Conservation (phyloP, 139 green algal genomes). For the Trebouxia sp. region DNA sequence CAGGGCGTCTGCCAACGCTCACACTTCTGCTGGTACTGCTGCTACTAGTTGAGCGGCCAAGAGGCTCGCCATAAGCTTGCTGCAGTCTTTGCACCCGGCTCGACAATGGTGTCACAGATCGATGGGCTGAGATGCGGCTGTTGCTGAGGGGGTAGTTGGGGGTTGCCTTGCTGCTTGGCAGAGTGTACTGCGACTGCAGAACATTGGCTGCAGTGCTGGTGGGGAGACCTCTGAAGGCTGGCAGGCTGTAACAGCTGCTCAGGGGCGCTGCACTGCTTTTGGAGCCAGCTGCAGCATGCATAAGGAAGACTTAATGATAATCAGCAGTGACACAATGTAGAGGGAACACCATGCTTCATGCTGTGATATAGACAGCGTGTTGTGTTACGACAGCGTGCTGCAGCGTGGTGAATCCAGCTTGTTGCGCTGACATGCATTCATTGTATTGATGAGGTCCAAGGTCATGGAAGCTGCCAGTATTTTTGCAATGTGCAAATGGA, state of each 20-base stretch:
- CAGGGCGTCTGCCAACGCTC: not conserved
- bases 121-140: not conserved
- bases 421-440: too few relatives aligned
- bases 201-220: not conserved
- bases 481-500: too few relatives aligned
- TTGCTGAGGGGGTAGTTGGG: not conserved
- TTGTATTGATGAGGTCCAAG: too few relatives aligned
- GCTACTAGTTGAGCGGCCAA: not conserved
- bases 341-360: too few relatives aligned
- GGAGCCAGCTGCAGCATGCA: not conserved
- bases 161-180: not conserved
- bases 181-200: not conserved
- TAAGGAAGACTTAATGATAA: too few relatives aligned
- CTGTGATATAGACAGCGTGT: not conserved
- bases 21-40: conserved; percentile 1
- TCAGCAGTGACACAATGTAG: too few relatives aligned
- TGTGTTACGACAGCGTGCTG: too few relatives aligned
- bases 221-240: not conserved
- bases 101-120: not conserved
- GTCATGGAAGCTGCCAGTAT: too few relatives aligned
- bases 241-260: not conserved
- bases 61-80: not conserved
- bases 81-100: not conserved
- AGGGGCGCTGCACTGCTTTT: conserved; percentile 1
- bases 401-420: too few relatives aligned